Evolutionary conservation across 345 rosid genomes (phyloP).

Genomic region (Cardamine resedifolia): DNA sequence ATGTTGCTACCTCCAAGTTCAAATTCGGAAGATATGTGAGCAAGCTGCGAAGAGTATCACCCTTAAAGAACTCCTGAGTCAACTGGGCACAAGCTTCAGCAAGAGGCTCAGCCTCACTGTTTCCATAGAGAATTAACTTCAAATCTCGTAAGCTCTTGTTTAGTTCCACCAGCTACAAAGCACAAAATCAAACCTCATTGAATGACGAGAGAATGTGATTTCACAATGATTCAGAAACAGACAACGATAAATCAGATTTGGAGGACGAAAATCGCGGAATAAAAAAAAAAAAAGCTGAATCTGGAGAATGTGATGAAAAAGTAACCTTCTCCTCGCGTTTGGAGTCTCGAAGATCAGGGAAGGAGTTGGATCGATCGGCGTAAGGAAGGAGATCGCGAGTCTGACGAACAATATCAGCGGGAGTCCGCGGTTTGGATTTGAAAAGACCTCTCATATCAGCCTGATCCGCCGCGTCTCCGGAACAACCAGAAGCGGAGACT

Average conservation of each 20-base stretch:
- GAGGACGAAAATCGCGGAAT: too few relatives aligned
- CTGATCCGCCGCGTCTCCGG: conserved; percentile 10
- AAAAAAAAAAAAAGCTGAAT: too few relatives aligned
- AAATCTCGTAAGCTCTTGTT: conserved; percentile 76
- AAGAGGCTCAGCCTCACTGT: conserved; percentile 93
- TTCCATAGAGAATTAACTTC: conserved; percentile 85
- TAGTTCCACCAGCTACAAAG: conserved; percentile 67
- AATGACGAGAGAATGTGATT: background rate
- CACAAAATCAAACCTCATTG: background rate
- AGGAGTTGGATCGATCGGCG: conserved; percentile 42
- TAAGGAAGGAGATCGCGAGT: conserved; percentile 76
- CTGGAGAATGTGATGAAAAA: background rate
- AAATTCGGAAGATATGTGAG: conserved; percentile 70
- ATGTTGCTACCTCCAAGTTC: conserved; percentile 82
- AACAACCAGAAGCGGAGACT: conserved; percentile 13
- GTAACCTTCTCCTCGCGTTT: conserved; percentile 69
- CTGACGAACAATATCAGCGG: conserved; percentile 71
- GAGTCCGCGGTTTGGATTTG: conserved; percentile 87
- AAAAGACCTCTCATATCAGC: conserved; percentile 76
- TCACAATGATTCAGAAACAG: background rate
- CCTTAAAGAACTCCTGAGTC: conserved; percentile 90
- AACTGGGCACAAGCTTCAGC: conserved; percentile 87
- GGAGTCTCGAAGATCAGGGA: conserved; percentile 46
- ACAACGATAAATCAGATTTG: background rate
- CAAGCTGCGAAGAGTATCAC: conserved; percentile 69